These are phyloP conservation scores for Monosporozyma unispora DNA, from an alignment of 805 yeast species.

Conservation along the genomic window DNA sequence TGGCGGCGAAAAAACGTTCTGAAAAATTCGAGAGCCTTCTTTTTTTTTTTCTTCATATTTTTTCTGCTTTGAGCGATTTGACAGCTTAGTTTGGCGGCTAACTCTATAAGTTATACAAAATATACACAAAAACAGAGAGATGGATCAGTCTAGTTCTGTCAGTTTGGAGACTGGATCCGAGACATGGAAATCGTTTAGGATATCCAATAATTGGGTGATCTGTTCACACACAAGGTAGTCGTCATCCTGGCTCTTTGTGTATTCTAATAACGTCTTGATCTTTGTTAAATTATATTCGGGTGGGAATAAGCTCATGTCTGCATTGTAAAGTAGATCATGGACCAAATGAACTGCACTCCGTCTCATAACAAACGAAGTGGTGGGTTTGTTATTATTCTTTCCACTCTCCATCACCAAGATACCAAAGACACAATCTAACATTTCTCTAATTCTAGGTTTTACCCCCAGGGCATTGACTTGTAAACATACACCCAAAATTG, in stretches of 20 bases:
- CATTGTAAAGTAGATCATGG: conserved; percentile 45
- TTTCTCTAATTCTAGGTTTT: conserved; percentile 38
- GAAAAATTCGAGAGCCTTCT: background rate
- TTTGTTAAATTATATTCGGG: conserved; percentile 35
- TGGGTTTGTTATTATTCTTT: conserved; percentile 4
- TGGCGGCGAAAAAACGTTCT: background rate
- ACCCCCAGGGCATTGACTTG: conserved; percentile 50
- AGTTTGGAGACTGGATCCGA: background rate
- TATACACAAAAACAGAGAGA: no score
- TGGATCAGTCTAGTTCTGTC: background rate
- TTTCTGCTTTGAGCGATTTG: no score
- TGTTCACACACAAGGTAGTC: conserved; percentile 57
- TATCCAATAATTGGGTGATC: conserved; percentile 33
- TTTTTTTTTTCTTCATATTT: no score
- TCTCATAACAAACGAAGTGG: conserved; percentile 42
- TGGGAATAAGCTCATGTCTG: conserved; percentile 45
- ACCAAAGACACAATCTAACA: conserved; percentile 72
- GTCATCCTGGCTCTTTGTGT: conserved; percentile 38
- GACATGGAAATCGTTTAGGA: background rate
- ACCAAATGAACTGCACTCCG: conserved; percentile 67
- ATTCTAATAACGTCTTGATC: conserved; percentile 36
- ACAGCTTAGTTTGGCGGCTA: no score
- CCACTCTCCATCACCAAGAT: conserved; percentile 50
- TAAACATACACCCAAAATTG: conserved; percentile 68
- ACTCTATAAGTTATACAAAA: no score